Evolutionary conservation across 306 rosid genomes (phyloP), one percentile per base, ranked within the genome.

Genomic region (Glycine soja): DNA sequence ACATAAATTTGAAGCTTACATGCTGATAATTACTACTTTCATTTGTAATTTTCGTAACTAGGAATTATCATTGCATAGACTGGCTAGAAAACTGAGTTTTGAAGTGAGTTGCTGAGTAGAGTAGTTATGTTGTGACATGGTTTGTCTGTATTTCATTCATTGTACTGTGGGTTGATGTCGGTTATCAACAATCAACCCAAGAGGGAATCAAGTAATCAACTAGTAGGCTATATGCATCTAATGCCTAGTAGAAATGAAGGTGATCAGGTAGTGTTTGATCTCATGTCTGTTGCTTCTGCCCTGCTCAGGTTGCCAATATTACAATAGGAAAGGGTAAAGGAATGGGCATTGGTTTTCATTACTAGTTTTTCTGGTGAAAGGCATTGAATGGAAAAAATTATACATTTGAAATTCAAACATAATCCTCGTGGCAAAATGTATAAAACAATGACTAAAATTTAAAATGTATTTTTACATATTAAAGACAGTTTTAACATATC

Each of bases 1-100:
- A 66, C 48, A 51, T 48, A 52, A 15, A 9, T 50, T 15, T 16
- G 77, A 45, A 84, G 75, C 70, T 53, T 38, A 32, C 57, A 47
- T 43, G 75, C 30, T 43, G 52, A 76, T 38, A 12, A 56, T 43
- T 67, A 13, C 43, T 76, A 72, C 64, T 53, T 61, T 36, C 50
- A 15, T 83, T 77, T 68, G 40, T 53, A 62, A 58, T 61, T 50
- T 58, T 36, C 24, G 65, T 78, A 68, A 46, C 62, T 53, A 84
- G 84, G 82, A 77, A 32, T 81, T 84, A 47, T 73, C 77, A 69
- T 83, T 75, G 48, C 85, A 48, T 83, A 78, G 75, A 74, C 82
- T 67, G 71, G 76, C 64, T 70, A 69, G 83, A 77, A 68, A 80
- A 77, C 74, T 72, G 43, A 72, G 51, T 76, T 80, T 52, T 64